Evolutionary conservation across 2,329 filamentous ascomycete genomes (phyloP).

Genomic region (Aspergillus thermomutatus): DNA sequence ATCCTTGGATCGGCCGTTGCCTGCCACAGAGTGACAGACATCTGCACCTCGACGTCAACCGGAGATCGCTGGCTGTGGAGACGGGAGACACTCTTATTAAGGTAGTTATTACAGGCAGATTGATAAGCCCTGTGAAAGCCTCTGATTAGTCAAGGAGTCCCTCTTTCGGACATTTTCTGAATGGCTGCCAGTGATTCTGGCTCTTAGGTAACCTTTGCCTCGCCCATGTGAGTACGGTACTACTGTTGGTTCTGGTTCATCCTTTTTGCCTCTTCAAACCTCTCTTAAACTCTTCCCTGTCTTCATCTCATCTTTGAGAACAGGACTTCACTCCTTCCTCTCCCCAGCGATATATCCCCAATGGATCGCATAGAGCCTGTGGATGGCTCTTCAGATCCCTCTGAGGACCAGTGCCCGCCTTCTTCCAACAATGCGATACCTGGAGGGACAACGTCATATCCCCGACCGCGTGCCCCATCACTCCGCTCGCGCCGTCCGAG

Average conservation of each 20-base stretch:
- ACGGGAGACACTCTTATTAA: background rate
- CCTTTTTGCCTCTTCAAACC: background rate
- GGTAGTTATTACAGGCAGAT: too few species aligned
- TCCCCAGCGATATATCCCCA: slow-evolving; percentile 4
- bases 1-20: background rate
- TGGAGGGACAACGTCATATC: slow-evolving; percentile 17
- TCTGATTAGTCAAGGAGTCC: background rate
- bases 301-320: background rate
- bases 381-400: slow-evolving; percentile 18
- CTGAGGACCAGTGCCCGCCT: slow-evolving; percentile 10
- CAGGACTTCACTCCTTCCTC: background rate
- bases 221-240: too few species aligned
- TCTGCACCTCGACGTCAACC: background rate
- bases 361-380: slow-evolving; percentile 41
- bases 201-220: background rate
- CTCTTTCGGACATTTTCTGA: background rate
- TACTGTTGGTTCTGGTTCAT: background rate
- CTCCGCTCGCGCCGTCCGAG: slow-evolving; percentile 28
- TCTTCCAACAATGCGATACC: slow-evolving; percentile 12
- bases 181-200: background rate
- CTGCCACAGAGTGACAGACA: too few species aligned
- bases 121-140: slow-evolving; percentile 1
- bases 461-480: slow-evolving; percentile 22
- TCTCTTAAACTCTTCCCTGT: background rate
- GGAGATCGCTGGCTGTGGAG: background rate